Conservation (phyloP, 2,329 filamentous ascomycete species). For the Phialophora tarda region DNA sequence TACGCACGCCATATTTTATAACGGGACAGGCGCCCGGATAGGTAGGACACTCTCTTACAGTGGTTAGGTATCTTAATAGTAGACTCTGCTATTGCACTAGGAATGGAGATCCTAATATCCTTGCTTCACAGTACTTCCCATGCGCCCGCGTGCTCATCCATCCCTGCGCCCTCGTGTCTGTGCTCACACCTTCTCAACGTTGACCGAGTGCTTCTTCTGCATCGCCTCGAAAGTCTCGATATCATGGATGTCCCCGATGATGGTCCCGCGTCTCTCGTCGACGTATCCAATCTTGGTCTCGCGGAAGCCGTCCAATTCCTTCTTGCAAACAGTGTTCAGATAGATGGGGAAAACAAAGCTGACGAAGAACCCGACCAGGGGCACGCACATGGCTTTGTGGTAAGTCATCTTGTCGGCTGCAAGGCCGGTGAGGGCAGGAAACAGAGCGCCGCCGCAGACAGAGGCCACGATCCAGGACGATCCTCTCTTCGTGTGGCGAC, state of each 20-base stretch:
- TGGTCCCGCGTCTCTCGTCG: slow-evolving; percentile 40
- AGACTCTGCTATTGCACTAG: too few species aligned
- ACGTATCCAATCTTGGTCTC: slow-evolving; percentile 46
- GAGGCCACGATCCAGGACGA: slow-evolving; percentile 74
- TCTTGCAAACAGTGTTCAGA: slow-evolving; percentile 43
- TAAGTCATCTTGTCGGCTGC: slow-evolving; percentile 38
- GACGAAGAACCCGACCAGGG: slow-evolving; percentile 44
- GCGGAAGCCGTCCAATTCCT: slow-evolving; percentile 46
- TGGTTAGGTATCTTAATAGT: too few species aligned
- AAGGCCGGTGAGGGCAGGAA: slow-evolving; percentile 65
- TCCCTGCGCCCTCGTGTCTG: too few species aligned
- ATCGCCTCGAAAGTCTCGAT: slow-evolving; percentile 37
- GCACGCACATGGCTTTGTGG: slow-evolving; percentile 44
- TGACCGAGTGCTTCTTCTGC: slow-evolving; percentile 34
- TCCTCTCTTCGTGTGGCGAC: slow-evolving; percentile 77
- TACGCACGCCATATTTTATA: too few species aligned
- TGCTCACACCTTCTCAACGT: slow-evolving; percentile 39
- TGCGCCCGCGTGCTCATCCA: too few species aligned
- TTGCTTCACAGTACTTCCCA: too few species aligned
- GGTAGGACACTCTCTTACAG: too few species aligned
- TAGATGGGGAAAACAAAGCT: slow-evolving; percentile 46
- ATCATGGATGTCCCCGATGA: slow-evolving; percentile 42
- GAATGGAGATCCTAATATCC: too few species aligned
- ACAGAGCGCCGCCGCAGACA: slow-evolving; percentile 69
- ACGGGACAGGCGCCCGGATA: too few species aligned